These are phyloP conservation scores for Calonectria fujianensis DNA, from an alignment of 2,329 filamentous ascomycete genomes.

Conservation along the genomic window DNA sequence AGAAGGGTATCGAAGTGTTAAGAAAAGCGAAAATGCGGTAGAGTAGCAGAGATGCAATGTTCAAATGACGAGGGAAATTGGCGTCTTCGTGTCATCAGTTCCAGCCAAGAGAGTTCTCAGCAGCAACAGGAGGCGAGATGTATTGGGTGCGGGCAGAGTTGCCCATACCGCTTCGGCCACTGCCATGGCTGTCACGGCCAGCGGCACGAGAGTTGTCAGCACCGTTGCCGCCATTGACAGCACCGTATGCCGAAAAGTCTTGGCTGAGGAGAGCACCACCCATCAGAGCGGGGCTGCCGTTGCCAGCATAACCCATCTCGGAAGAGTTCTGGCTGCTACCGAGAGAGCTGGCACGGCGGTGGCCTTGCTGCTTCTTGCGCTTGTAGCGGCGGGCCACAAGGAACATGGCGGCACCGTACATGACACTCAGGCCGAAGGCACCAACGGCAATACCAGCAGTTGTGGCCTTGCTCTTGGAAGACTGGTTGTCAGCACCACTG, in stretches of 20 bases:
- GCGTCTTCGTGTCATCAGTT: slow-evolving; percentile 72
- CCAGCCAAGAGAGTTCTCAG: slow-evolving; percentile 97
- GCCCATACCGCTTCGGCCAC: slow-evolving; percentile 74
- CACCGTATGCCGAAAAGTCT: slow-evolving; percentile 74
- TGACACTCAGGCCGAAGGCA: slow-evolving; percentile 84
- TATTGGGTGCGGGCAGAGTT: slow-evolving; percentile 75
- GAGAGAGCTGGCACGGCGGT: slow-evolving; percentile 86
- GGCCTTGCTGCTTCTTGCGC: slow-evolving; percentile 85
- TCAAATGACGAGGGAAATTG: slow-evolving; percentile 42
- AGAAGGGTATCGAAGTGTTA: slow-evolving; percentile 59
- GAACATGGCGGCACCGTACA: slow-evolving; percentile 97
- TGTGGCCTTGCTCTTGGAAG: slow-evolving; percentile 76
- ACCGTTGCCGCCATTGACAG: slow-evolving; percentile 56
- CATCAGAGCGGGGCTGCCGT: slow-evolving; percentile 79
- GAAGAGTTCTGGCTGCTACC: slow-evolving; percentile 68
- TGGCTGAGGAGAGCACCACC: slow-evolving; percentile 78
- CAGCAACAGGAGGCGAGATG: slow-evolving; percentile 93
- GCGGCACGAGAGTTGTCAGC: slow-evolving; percentile 55
- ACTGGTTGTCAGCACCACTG: slow-evolving; percentile 68
- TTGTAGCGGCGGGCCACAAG: slow-evolving; percentile 93
- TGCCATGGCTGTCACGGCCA: slow-evolving; percentile 77
- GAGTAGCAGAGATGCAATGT: slow-evolving; percentile 50
- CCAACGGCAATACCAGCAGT: slow-evolving; percentile 84
- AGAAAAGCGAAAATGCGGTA: slow-evolving; percentile 51
- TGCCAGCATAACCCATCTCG: slow-evolving; percentile 71